phyloP scores from a whole-genome alignment of 495 filamentous ascomycete genomes.

The Daldinia loculata region DNA sequence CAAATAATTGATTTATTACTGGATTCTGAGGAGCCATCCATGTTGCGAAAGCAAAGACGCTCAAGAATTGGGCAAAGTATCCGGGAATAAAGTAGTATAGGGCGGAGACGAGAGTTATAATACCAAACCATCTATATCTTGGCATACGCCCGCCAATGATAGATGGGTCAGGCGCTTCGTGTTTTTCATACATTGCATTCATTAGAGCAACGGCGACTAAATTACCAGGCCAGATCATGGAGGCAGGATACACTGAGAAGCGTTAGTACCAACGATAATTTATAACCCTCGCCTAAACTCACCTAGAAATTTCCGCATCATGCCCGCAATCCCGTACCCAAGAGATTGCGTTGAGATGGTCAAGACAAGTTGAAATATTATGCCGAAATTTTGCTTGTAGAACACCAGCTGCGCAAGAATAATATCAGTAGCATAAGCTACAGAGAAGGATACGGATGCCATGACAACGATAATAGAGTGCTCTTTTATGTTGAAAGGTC shows the following conservation, averaged over 20 bases:
- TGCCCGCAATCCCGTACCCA: constrained; percentile 77
- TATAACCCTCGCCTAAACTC: constrained; percentile 3
- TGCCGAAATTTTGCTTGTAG: constrained; percentile 72
- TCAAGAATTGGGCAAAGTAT: constrained; percentile 65
- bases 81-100: constrained; percentile 71
- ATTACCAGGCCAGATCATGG: constrained; percentile 79
- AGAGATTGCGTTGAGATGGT: constrained; percentile 76
- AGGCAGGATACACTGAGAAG: constrained; percentile 64
- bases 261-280: constrained; percentile 2
- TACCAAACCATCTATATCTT: constrained; percentile 66
- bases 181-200: constrained; percentile 73
- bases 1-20: constrained; percentile 75
- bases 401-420: constrained; percentile 72
- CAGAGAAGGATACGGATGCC: constrained; percentile 66
- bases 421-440: constrained; percentile 75
- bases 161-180: constrained; percentile 54
- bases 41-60: constrained; percentile 68
- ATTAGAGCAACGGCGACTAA: constrained; percentile 72
- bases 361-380: constrained; percentile 73
- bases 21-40: constrained; percentile 70
- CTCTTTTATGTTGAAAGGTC: constrained; percentile 79
- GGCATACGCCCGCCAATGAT: constrained; percentile 65
- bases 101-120: constrained; percentile 59
- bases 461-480: constrained; percentile 82
- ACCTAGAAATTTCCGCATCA: constrained; percentile 62